A percentile compares a stretch with the other conserved stretches of the same genome.
Conservation (phyloP, 2,329 filamentous ascomycete genomes). For the Mycosphaerella sp. region DNA sequence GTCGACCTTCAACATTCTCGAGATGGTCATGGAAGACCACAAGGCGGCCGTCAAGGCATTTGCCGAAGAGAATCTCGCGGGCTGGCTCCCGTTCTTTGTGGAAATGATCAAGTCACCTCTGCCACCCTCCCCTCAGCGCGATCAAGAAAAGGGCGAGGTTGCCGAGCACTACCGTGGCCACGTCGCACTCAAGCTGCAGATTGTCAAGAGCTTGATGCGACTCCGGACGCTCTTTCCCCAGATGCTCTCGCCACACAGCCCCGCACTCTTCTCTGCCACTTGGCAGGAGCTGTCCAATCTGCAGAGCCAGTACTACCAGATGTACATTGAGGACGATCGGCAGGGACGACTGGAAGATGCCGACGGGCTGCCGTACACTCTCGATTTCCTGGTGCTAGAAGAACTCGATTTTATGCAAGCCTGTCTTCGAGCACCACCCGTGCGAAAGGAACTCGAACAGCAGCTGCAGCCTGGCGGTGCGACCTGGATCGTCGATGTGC, state of each 20-base stretch:
- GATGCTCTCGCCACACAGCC: constrained; percentile 74
- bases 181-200: constrained; percentile 83
- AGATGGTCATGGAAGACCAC: constrained; percentile 94
- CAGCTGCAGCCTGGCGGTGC: constrained; percentile 62
- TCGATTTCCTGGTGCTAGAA: constrained; percentile 89
- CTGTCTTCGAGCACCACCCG: constrained; percentile 78
- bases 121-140: constrained; percentile 53
- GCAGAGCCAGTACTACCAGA: constrained; percentile 65
- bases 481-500: constrained; percentile 79
- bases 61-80: constrained; percentile 70
- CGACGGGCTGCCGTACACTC: constrained; percentile 85
- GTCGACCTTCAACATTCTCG: constrained; percentile 86
- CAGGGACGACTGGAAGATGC: constrained; percentile 85
- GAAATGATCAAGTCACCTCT: constrained; percentile 67
- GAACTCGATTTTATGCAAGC: constrained; percentile 93
- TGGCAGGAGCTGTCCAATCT: constrained; percentile 81
- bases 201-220: constrained; percentile 84
- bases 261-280: constrained; percentile 73
- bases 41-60: constrained; percentile 79
- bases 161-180: constrained; percentile 71
- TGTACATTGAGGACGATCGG: constrained; percentile 79
- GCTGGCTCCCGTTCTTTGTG: constrained; percentile 88
- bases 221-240: constrained; percentile 77
- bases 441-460: constrained; percentile 79
- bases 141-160: constrained; percentile 54